phyloP scores from a whole-genome alignment of 1,284 basidiomycete species.

The Cutaneotrichosporon sp. region DNA sequence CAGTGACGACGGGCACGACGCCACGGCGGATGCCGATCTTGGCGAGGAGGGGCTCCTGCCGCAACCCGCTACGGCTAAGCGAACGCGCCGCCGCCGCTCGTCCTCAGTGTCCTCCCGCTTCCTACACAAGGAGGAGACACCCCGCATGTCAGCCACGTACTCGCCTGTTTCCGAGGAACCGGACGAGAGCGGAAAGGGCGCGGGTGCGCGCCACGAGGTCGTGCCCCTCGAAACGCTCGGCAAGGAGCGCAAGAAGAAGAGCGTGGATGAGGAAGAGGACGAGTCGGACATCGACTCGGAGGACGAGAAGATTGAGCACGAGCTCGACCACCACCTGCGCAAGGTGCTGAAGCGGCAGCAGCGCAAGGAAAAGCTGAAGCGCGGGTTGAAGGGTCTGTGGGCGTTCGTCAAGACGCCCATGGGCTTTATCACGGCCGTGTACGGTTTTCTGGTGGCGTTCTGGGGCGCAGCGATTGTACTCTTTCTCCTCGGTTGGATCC shows the following conservation, averaged over 20 bases:
- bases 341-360: constrained; percentile 56
- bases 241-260: background rate
- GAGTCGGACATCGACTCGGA: constrained; percentile 2
- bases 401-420: constrained; percentile 70
- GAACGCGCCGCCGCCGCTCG: background rate
- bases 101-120: background rate
- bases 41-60: background rate
- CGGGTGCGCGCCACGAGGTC: background rate
- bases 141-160: background rate
- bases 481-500: constrained; percentile 55
- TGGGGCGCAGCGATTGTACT: constrained; percentile 82
- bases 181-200: background rate
- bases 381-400: constrained; percentile 68
- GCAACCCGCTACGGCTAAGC: background rate
- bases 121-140: background rate
- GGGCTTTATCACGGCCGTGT: constrained; percentile 67
- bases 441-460: constrained; percentile 70
- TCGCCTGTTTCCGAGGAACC: background rate
- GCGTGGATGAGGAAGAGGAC: constrained; percentile 1
- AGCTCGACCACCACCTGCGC: constrained; percentile 60
- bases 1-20: background rate
- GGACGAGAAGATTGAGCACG: constrained; percentile 22
- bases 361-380: constrained; percentile 59
- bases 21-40: background rate
- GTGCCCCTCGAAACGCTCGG: background rate